These are phyloP conservation scores for Akanthomyces lecanii DNA, from an alignment of 2,329 filamentous ascomycete genomes.

Conservation along the genomic window DNA sequence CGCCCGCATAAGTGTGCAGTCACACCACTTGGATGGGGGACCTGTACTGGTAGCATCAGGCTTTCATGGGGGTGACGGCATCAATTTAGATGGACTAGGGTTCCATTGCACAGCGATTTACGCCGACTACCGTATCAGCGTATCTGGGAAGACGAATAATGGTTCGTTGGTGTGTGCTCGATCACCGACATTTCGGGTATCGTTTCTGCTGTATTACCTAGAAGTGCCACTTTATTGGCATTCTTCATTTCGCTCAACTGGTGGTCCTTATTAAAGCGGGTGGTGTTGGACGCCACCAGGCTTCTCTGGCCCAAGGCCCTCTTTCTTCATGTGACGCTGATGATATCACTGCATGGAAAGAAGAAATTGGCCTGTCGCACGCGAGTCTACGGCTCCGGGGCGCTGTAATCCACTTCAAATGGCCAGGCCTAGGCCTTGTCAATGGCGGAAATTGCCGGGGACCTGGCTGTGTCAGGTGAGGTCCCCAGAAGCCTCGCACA, in stretches of 20 bases:
- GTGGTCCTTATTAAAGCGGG: background rate
- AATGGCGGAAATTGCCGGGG: conserved; percentile 6
- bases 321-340: background rate
- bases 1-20: conserved; percentile 2
- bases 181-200: background rate
- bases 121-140: background rate
- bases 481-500: background rate
- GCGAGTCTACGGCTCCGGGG: background rate
- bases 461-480: conserved; percentile 4
- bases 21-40: background rate
- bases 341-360: background rate
- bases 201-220: background rate
- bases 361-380: background rate
- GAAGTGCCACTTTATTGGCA: background rate
- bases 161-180: background rate
- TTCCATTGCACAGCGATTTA: background rate
- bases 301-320: background rate
- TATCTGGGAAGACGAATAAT: background rate
- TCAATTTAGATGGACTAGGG: background rate
- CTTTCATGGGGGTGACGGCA: background rate
- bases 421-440: background rate
- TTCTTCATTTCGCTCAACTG: background rate
- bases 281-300: background rate
- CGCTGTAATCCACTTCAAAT: background rate
- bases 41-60: background rate